Percentiles rank a stretch among this genome's conserved stretches.
Conservation (phyloP, 257 asterid genomes). For the Voacanga thouarsii region DNA sequence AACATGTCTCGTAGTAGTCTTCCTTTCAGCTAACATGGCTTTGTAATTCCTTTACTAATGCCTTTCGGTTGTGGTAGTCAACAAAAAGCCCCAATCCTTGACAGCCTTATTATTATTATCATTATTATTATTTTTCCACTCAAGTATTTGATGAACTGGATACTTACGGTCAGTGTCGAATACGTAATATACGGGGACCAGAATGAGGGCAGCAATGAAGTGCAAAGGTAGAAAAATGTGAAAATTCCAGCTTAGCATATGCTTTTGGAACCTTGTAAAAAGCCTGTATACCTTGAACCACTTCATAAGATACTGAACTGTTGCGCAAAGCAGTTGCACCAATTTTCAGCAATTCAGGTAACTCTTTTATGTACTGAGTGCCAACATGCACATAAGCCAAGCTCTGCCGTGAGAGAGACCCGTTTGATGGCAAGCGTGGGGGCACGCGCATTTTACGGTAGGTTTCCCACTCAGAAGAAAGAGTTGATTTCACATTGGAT, state of each 20-base stretch:
- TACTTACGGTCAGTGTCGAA: too few species aligned
- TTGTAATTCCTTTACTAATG: not conserved
- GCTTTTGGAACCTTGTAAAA: not conserved
- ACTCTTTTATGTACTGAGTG: conserved; percentile 71
- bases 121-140: too few species aligned
- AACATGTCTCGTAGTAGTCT: not conserved
- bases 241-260: not conserved
- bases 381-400: conserved; percentile 58
- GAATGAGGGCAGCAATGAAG: not conserved
- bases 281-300: conserved; percentile 59
- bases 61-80: not conserved
- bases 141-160: not conserved
- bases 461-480: conserved; percentile 72
- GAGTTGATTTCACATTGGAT: conserved; percentile 59
- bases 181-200: not conserved
- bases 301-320: conserved; percentile 59
- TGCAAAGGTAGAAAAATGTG: not conserved
- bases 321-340: conserved; percentile 70
- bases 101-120: not conserved
- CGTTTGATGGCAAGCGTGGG: conserved; percentile 46
- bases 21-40: not conserved
- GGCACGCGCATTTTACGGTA: conserved; percentile 51
- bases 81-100: not conserved
- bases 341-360: conserved; percentile 67
- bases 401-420: conserved; percentile 60